Conservation (phyloP, 2,329 filamentous ascomycete species). For the Trichoderma harzianum region DNA sequence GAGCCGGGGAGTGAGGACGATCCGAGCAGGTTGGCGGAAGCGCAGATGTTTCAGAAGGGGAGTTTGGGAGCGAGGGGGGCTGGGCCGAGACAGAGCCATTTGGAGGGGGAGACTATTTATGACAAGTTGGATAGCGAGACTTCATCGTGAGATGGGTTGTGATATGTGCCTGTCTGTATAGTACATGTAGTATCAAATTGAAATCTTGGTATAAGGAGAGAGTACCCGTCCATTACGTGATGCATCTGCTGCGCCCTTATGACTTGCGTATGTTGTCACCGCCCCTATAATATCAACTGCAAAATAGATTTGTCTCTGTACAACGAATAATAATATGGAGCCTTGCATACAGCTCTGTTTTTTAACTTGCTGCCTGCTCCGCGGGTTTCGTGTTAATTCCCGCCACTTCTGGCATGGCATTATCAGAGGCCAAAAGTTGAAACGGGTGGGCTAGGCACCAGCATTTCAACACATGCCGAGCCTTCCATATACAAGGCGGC, state of each 20-base stretch:
- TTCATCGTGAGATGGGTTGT: slow-evolving; percentile 24
- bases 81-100: slow-evolving; percentile 27
- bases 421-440: background rate
- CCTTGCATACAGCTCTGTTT: background rate
- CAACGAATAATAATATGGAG: background rate
- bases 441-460: slow-evolving; percentile 21
- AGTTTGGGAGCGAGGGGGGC: slow-evolving; percentile 25
- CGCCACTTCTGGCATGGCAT: slow-evolving; percentile 10
- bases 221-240: background rate
- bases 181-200: background rate
- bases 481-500: background rate
- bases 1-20: slow-evolving; percentile 48
- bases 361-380: slow-evolving; percentile 19
- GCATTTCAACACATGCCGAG: slow-evolving; percentile 15
- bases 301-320: background rate
- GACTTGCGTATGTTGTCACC: background rate
- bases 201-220: background rate
- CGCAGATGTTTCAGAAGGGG: slow-evolving; percentile 35
- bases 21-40: slow-evolving; percentile 44
- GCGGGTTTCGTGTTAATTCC: background rate
- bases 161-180: background rate
- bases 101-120: slow-evolving; percentile 29
- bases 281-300: background rate
- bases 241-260: background rate
- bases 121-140: slow-evolving; percentile 31